These are phyloP conservation scores for Tagetes patula DNA, from an alignment of 129 eudicot genomes.

Conservation along the genomic window DNA sequence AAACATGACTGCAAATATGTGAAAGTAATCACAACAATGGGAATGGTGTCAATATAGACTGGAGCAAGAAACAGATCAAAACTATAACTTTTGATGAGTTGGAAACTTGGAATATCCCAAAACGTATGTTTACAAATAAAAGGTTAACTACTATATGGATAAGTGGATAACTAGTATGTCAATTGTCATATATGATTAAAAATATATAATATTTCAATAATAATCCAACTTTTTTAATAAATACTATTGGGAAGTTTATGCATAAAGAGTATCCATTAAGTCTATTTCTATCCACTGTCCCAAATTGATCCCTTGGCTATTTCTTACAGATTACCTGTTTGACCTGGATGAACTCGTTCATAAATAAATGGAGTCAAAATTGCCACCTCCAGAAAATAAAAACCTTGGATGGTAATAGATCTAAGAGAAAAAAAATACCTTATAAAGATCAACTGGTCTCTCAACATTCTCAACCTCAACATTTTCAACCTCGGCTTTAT, in stretches of 20 bases:
- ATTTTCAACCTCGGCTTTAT: constrained; percentile 63
- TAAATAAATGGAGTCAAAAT: background rate
- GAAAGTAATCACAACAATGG: background rate
- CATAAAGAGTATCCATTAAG: background rate
- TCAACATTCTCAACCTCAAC: constrained; percentile 85
- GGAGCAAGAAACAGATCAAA: background rate
- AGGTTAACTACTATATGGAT: background rate
- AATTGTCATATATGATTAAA: background rate
- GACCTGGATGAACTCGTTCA: background rate
- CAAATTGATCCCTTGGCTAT: background rate
- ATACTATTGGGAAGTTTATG: background rate
- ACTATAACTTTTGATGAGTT: background rate
- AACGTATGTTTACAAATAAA: background rate
- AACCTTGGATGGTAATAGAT: background rate
- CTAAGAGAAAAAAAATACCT: constrained; percentile 43
- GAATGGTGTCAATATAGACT: background rate
- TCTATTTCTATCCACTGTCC: background rate
- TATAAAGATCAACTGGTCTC: constrained; percentile 98
- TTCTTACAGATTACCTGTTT: background rate
- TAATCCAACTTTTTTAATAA: background rate
- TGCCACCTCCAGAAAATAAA: background rate
- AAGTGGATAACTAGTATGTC: background rate
- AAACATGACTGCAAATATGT: constrained; percentile 3
- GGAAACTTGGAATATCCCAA: background rate
- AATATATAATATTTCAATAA: background rate